These are phyloP conservation scores for Leucogyrophana mollusca DNA, from an alignment of 768 basidiomycete genomes.

Conservation along the genomic window DNA sequence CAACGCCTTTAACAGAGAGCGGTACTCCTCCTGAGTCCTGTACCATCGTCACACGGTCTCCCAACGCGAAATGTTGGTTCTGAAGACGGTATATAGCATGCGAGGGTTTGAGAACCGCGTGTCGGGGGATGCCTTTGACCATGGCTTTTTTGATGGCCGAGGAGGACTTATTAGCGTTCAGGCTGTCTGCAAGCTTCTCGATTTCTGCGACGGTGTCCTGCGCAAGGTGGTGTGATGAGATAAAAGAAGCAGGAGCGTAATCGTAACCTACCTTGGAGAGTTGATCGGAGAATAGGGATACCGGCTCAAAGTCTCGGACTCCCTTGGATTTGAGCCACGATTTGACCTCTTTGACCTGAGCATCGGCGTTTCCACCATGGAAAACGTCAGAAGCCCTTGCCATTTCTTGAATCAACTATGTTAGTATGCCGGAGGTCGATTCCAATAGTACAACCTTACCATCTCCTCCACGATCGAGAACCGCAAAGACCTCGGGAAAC, in stretches of 20 bases:
- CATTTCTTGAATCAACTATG: slow-evolving; percentile 59
- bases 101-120: slow-evolving; percentile 89
- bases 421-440: not conserved
- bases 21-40: slow-evolving; percentile 93
- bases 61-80: slow-evolving; percentile 82
- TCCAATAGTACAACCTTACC: slow-evolving; percentile 42
- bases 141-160: slow-evolving; percentile 83
- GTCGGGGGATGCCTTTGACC: slow-evolving; percentile 91
- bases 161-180: slow-evolving; percentile 58
- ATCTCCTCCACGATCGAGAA: slow-evolving; percentile 70
- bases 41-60: slow-evolving; percentile 95
- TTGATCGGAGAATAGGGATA: slow-evolving; percentile 89
- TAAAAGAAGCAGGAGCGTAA: not conserved
- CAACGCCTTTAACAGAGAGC: slow-evolving; percentile 88
- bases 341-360: slow-evolving; percentile 72
- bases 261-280: slow-evolving; percentile 67
- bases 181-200: slow-evolving; percentile 69
- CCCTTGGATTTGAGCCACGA: slow-evolving; percentile 85
- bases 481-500: slow-evolving; percentile 82
- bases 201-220: slow-evolving; percentile 82
- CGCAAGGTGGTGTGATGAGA: slow-evolving; percentile 4
- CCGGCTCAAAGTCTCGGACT: slow-evolving; percentile 88
- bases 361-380: slow-evolving; percentile 58
- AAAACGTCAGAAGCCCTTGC: slow-evolving; percentile 59
- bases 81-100: slow-evolving; percentile 89